phyloP scores from a whole-genome alignment of 2,329 filamentous ascomycete species.

The Aspergillus alliaceus region DNA sequence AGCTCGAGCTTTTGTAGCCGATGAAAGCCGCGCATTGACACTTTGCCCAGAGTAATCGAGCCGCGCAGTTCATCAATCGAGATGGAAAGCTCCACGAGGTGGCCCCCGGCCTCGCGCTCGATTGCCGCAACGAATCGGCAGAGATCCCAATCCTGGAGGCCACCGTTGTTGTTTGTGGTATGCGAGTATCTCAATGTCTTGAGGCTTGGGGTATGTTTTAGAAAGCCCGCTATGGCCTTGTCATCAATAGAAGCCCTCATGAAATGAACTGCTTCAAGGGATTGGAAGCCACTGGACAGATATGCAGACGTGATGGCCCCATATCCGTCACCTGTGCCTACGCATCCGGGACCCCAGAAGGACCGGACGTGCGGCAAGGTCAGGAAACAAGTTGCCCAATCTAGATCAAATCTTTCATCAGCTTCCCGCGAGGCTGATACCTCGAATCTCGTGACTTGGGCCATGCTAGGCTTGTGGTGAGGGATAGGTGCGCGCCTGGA shows the following conservation, averaged over 20 bases:
- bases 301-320: neutral
- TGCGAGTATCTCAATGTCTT: neutral
- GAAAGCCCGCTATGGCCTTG: neutral
- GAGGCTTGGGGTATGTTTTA: neutral
- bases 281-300: neutral
- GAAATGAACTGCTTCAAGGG: neutral
- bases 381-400: neutral
- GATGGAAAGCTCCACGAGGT: neutral
- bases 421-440: neutral
- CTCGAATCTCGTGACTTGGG: neutral
- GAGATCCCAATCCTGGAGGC: neutral
- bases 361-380: neutral
- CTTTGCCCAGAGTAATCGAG: neutral
- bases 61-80: neutral
- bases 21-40: neutral
- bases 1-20: neutral
- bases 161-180: neutral
- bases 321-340: neutral
- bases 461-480: neutral
- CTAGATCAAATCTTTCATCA: neutral
- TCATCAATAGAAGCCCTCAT: neutral
- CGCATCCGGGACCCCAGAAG: neutral
- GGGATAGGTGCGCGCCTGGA: neutral
- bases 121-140: neutral
- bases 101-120: neutral